Conservation (phyloP, 108 stramenopile species). For the Discostella stelligeroides region DNA sequence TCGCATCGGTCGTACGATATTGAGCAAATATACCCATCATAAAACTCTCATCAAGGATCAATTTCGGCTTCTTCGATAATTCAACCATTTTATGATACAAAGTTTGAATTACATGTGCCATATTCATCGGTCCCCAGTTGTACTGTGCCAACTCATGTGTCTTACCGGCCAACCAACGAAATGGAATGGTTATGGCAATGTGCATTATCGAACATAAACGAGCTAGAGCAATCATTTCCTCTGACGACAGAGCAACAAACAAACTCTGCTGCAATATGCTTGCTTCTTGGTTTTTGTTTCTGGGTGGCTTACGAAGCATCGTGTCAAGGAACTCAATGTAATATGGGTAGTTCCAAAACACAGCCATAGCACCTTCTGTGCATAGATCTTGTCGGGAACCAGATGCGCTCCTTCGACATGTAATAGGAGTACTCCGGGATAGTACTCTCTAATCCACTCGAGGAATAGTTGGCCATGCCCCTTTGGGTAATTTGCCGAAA, state of each 20-base stretch:
- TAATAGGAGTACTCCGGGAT: constrained; percentile 12
- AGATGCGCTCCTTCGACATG: constrained; percentile 8
- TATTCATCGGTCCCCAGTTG: constrained; percentile 2
- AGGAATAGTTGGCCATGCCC: constrained; percentile 21
- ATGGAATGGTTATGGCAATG: constrained; percentile 23
- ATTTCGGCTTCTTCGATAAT: too few species aligned
- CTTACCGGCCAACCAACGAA: constrained; percentile 25
- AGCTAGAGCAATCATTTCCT: constrained; percentile 30
- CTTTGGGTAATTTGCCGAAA: constrained; percentile 20
- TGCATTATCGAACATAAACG: constrained; percentile 25
- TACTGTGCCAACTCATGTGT: constrained; percentile 20
- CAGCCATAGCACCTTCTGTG: constrained; percentile 13
- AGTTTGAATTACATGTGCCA: too few species aligned
- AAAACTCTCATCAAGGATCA: constrained; percentile 15
- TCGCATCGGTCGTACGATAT: too few species aligned
- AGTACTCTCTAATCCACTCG: constrained; percentile 10
- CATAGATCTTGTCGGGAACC: constrained; percentile 19
- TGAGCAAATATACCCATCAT: constrained; percentile 22
- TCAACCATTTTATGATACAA: too few species aligned
- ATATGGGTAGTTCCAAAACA: constrained; percentile 13
- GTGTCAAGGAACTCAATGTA: constrained; percentile 3
- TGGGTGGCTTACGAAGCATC: not conserved
- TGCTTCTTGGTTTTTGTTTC: not conserved
- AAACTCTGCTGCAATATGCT: constrained; percentile 26
- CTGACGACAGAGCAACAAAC: constrained; percentile 19